phyloP scores from a whole-genome alignment of 257 asterid genomes.

The Fraxinus cuspidata region DNA sequence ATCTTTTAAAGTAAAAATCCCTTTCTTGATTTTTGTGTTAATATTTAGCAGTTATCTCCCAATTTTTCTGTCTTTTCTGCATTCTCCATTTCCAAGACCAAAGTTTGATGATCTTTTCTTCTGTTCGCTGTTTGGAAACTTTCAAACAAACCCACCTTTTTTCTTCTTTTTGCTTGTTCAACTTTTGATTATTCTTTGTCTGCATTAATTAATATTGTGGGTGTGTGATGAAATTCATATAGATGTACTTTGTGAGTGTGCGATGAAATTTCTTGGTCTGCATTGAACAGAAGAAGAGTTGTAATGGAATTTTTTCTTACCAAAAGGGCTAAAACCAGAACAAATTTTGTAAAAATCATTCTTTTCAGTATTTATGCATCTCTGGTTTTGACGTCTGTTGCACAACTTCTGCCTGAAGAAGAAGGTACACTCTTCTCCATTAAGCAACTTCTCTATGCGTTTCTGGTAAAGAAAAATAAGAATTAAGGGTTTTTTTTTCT shows the following conservation, averaged over 20 bases:
- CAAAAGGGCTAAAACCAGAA: neutral
- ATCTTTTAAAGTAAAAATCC: no score
- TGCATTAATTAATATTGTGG: neutral
- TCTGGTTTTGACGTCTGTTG: constrained; percentile 35
- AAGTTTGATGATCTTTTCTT: neutral
- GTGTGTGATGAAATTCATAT: neutral
- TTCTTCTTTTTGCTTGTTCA: neutral
- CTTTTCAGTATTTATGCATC: constrained; percentile 18
- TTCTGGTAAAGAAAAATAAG: neutral
- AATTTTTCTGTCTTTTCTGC: no score
- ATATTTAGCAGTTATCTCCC: no score
- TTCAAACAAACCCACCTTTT: neutral
- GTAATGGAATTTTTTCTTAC: constrained; percentile 11
- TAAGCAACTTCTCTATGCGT: neutral
- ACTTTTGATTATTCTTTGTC: neutral
- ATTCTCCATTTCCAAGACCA: no score
- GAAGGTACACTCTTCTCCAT: constrained; percentile 39
- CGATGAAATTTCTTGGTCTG: neutral
- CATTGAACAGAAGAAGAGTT: neutral
- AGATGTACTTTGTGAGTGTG: neutral
- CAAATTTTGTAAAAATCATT: constrained; percentile 6
- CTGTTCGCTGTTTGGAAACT: neutral
- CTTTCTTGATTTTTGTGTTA: no score
- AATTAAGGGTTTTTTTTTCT: no score
- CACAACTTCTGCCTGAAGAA: constrained; percentile 54